A percentile compares a stretch with the other conserved stretches of the same genome.
Evolutionary conservation across 1,139 yeast genomes (phyloP).

Genomic region (Scheffersomyces insectosa): DNA sequence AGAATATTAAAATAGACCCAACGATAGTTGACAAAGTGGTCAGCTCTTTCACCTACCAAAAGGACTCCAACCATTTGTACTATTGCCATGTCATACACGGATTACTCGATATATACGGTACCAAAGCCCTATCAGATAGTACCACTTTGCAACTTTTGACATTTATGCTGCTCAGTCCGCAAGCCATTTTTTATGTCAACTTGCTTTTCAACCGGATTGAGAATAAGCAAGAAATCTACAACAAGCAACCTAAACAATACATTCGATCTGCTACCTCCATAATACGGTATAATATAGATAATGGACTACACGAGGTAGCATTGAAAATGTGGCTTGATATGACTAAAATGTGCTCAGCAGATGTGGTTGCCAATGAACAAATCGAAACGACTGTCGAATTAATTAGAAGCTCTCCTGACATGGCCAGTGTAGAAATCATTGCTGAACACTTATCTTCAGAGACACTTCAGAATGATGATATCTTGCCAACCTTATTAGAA

Average conservation of each 20-base stretch:
- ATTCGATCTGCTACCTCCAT: background rate
- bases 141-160: constrained; percentile 4
- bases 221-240: background rate
- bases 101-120: constrained; percentile 6
- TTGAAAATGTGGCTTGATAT: constrained; percentile 5
- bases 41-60: constrained; percentile 8
- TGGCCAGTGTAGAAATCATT: constrained; percentile 2
- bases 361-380: background rate
- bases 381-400: constrained; percentile 1
- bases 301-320: constrained; percentile 9
- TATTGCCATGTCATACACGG: constrained; percentile 12
- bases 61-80: constrained; percentile 8
- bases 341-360: background rate
- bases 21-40: constrained; percentile 5
- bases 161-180: constrained; percentile 8
- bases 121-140: background rate
- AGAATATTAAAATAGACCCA: constrained; percentile 2
- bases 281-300: constrained; percentile 4
- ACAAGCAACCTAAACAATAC: background rate
- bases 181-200: constrained; percentile 13
- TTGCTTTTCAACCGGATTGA: constrained; percentile 2
- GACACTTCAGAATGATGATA: constrained; percentile 1
- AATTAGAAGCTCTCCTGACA: constrained; percentile 1
- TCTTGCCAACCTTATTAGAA: constrained; percentile 13
- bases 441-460: constrained; percentile 1